Base-by-base conservation (phyloP, 306 rosid species). In the Cyamopsis tetragonoloba region DNA sequence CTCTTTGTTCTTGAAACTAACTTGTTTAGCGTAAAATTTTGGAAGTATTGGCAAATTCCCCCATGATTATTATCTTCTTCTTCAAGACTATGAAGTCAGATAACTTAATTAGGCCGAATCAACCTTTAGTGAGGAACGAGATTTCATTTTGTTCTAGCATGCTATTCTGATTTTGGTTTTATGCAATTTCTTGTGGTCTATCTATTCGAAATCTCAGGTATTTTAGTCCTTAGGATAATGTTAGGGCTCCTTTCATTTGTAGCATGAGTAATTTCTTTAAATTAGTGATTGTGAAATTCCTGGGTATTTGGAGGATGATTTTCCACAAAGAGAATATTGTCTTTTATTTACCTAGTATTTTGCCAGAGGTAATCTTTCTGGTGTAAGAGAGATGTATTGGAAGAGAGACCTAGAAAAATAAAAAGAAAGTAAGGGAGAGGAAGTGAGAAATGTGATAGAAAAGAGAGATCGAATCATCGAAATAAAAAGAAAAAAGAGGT, bases 11-110 rank as follows among this genome's bases (percentile, higher is more conserved):
- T 68, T 63, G 0, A 46, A 62, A 39, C n/a, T n/a, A n/a, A n/a
- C 46, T 66, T 65, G 54, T 77, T 58, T 75, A 46, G 51, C 32
- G 70, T 57, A 60, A 50, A 39, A 13, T n/a, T 6, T 10, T 47
- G 23, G 53, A 61, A 44, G 39, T 26, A 19, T 13, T 22, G n/a
- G 48, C 17, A 54, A 15, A 5, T 69, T 38, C 7, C 12, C 14
- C 0, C 35, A 3, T 41, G 59, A 42, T 30, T 37, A 31, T 55
- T 22, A 43, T 42, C 22, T 47, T 47, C 28, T 56, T 2, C 27
- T 56, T 56, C 17, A 18, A 17, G 35, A 9, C 10, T 3, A 49
- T n/a, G 4, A n/a, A 38, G 37, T 38, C 32, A 4, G 26, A 51
- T 23, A 2, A 51, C 32, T n/a, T 32, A 13, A 1, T 48, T 12